phyloP scores from a whole-genome alignment of 768 basidiomycete genomes.

The Rhizopogon vesiculosus region DNA sequence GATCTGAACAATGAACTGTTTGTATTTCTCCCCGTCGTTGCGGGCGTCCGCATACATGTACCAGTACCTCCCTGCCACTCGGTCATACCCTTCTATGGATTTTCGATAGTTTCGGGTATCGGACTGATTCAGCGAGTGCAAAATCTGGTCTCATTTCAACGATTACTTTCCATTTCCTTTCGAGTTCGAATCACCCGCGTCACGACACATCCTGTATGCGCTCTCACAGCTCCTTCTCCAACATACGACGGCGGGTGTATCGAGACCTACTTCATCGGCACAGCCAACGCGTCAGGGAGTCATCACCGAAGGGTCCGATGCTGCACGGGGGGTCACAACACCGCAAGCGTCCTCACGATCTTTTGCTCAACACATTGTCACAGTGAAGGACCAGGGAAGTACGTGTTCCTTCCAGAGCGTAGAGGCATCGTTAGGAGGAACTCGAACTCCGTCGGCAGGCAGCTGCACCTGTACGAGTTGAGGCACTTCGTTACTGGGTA shows the following conservation, averaged over 20 bases:
- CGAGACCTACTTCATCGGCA: constrained; percentile 13
- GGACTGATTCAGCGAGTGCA: no score
- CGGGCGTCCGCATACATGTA: no score
- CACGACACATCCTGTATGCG: not conserved
- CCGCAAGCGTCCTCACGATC: constrained; percentile 68
- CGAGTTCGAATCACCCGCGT: no score
- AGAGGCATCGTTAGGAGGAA: constrained; percentile 14
- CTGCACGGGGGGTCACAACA: constrained; percentile 74
- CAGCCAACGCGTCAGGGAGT: constrained; percentile 38
- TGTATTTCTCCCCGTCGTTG: no score
- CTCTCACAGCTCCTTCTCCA: constrained; percentile 37
- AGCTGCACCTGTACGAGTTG: constrained; percentile 1
- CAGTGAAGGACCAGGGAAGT: constrained; percentile 63
- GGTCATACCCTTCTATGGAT: no score
- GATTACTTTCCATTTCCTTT: no score
- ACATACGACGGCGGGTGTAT: constrained; percentile 16
- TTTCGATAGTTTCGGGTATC: no score
- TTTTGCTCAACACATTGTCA: constrained; percentile 68
- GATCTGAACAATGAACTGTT: no score
- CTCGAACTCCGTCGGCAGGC: constrained; percentile 6
- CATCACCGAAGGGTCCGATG: constrained; percentile 70
- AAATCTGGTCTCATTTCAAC: no score
- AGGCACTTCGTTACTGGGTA: not conserved
- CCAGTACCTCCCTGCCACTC: no score
- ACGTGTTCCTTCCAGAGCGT: constrained; percentile 32